Base-by-base conservation (phyloP, 1,284 basidiomycete species). In the Cutaneotrichosporon sp. region DNA sequence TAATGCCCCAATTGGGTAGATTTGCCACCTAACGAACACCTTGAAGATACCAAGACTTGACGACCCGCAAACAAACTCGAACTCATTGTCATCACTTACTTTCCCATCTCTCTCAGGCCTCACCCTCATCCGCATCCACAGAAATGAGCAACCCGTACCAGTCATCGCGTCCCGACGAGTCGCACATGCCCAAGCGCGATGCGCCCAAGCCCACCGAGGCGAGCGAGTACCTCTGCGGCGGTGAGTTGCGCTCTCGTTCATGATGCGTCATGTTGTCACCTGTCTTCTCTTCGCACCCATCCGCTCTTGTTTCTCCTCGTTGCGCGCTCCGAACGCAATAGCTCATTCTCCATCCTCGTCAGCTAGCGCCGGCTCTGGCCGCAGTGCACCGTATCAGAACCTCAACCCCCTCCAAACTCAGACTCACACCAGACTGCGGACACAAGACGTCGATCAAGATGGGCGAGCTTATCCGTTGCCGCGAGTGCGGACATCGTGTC, bases 401-500 rank as follows among this genome's bases (percentile, higher is more conserved):
- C 30, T 18, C 34, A 36, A 9, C 34, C 34, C 7, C 11, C 11
- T 13, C 34, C 34, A 36, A 36, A 36, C 34, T 36, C 34, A 36
- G 34, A 34, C 60, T 60, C 47, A 64, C 49, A 40, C 10, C 57
- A 97, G 95, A 98, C 80, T 98, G 96, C 80, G 91, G 92, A 64
- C 90, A 90, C 4, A 90, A 91, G 82, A 97, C 97, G 79, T 88
- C 91, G 75, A 95, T 98, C 79, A 90, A 89, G 79, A 85, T 91
- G n/a, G 84, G 91, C 66, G 96, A 99, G 80, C 92, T 93, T 53
- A 97, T 98, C 73, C 89, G 96, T 63, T 99, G 96, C 82, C 86
- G 91, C 73, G 94, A 98, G 79, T 99, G 96, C 76, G 96, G 96
- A 2, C 96, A 97, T 80, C 88, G 96, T 69, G 95, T 99, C 79